These are phyloP conservation scores for Trypanosoma scelopori DNA, from an alignment of 208 protist genomes.

Conservation along the genomic window DNA sequence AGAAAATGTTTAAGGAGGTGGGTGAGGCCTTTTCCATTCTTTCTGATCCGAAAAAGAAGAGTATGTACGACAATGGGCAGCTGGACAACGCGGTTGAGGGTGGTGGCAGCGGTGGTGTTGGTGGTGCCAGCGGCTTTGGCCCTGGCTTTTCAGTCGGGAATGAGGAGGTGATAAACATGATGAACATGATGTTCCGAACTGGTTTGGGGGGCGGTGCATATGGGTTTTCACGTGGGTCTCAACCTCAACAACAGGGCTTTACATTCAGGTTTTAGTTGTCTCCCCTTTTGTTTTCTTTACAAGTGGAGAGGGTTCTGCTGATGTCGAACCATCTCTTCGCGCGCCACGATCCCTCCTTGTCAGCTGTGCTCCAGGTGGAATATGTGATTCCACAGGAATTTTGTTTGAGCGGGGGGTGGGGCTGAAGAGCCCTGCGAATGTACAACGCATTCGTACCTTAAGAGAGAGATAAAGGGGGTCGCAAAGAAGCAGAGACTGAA, in stretches of 20 bases:
- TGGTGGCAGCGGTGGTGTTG: conserved; percentile 34
- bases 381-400: too few relatives aligned
- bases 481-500: too few relatives aligned
- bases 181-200: conserved; percentile 65
- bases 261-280: conserved; percentile 25
- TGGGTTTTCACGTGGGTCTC: too few relatives aligned
- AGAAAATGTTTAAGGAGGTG: conserved; percentile 56
- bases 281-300: not conserved
- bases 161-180: conserved; percentile 60
- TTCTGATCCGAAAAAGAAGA: conserved; percentile 87
- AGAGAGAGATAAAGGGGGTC: too few relatives aligned
- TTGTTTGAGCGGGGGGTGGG: too few relatives aligned
- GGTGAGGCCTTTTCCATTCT: conserved; percentile 75
- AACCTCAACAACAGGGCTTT: conserved; percentile 23
- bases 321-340: not conserved
- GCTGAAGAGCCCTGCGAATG: too few relatives aligned
- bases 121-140: conserved; percentile 16
- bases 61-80: conserved; percentile 87
- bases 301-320: not conserved
- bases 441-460: too few relatives aligned
- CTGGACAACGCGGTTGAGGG: conserved; percentile 87
- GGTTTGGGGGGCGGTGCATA: not conserved
- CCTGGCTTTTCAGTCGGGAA: conserved; percentile 23
- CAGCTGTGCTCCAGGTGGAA: too few relatives aligned
- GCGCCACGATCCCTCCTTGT: too few relatives aligned